Percentiles rank a stretch among this genome's conserved stretches.
These are phyloP conservation scores for Yarrowia osloensis DNA, from an alignment of 805 yeast genomes.

Conservation along the genomic window DNA sequence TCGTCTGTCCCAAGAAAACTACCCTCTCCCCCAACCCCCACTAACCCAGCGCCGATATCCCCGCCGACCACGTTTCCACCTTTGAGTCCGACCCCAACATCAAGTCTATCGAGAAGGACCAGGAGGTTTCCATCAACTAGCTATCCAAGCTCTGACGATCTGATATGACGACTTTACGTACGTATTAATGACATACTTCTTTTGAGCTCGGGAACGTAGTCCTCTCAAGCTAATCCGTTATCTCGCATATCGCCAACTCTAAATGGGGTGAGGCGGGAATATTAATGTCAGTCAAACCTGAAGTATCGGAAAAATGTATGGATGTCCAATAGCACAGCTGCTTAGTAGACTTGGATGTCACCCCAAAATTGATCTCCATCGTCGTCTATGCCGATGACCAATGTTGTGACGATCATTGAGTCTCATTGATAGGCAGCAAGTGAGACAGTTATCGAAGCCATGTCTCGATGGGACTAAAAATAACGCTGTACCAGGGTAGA, in stretches of 20 bases:
- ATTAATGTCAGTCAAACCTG: too few relatives aligned
- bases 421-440: background rate
- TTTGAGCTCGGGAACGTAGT: background rate
- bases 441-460: background rate
- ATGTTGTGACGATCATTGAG: background rate
- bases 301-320: too few relatives aligned
- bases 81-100: slow-evolving; percentile 26
- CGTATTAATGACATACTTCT: slow-evolving; percentile 7
- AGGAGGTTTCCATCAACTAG: slow-evolving; percentile 31
- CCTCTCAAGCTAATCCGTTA: background rate
- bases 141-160: slow-evolving; percentile 1
- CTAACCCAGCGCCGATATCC: slow-evolving; percentile 27
- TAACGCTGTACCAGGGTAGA: too few relatives aligned
- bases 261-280: background rate
- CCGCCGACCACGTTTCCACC: slow-evolving; percentile 31
- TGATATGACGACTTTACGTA: slow-evolving; percentile 9
- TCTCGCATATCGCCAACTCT: background rate
- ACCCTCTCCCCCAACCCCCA: too few relatives aligned
- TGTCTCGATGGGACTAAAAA: too few relatives aligned
- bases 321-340: too few relatives aligned
- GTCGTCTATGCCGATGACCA: too few relatives aligned
- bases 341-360: too few relatives aligned
- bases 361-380: too few relatives aligned
- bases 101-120: slow-evolving; percentile 26
- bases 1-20: too few relatives aligned